Evolutionary conservation across 1,139 yeast genomes (phyloP), one percentile per base, ranked within the genome.

Genomic region (Pichia sp.): DNA sequence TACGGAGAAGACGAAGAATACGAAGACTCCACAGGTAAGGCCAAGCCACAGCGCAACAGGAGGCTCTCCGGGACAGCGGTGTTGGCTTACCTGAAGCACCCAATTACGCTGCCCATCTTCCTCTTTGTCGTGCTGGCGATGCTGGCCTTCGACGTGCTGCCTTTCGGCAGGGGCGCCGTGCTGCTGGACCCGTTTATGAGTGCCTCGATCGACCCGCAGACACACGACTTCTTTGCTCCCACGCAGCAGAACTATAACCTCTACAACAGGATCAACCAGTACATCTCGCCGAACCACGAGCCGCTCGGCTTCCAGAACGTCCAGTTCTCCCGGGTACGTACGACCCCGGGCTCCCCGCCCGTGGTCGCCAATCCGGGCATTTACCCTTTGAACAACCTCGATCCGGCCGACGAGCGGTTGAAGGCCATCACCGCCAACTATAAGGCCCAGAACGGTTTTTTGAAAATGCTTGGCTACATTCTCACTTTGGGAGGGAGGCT

Each of bases 291-390:
- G 10, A 53, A 59, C 8, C 64, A 59, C 45, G 61, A 60, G 31
- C 65, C 66, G 27, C 42, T 65, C 38, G 69, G 69, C 2, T 66
- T 66, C 52, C 67, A 67, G 8, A 56, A 49, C 17, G 61, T 65
- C 6, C 59, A 60, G 5, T 49, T 55, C 27, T 54, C 52, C 30
- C 58, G 58, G 38, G 48, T 53, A 7, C 67, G 63, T 48, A 60
- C 55, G 40, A 59, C 53, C 6, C 63, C 63, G 2, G 70, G 70
- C 5, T 54, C 61, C 4, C 68, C 68, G 10, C 67, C 66, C 12
- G 44, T 57, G 2, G 60, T 64, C 2, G 36, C 46, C 6, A 48
- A 55, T 30, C 69, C 48, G 10, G 48, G 48, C 17, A 50, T 45
- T 3, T 50, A 34, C 16, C 44, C 52, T 5, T 14, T 16, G 2